A percentile compares a stretch with the other conserved stretches of the same genome.
Conservation (phyloP, 2,329 filamentous ascomycete genomes). For the Alternaria alternata region DNA sequence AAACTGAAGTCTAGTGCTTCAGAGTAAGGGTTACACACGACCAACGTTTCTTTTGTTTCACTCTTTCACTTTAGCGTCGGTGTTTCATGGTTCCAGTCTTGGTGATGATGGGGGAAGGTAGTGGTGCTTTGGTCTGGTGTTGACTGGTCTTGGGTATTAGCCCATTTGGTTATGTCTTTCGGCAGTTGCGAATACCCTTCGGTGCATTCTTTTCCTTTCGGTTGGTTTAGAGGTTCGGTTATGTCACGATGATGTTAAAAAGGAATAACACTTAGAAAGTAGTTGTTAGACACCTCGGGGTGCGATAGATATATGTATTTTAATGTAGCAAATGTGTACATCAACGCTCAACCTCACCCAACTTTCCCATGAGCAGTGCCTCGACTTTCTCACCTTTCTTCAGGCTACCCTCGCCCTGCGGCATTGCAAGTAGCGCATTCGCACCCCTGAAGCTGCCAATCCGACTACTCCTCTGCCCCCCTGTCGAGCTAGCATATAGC, state of each 20-base stretch:
- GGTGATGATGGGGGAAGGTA: background rate
- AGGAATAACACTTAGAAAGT: background rate
- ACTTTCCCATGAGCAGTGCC: slow-evolving; percentile 75
- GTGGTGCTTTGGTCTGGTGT: background rate
- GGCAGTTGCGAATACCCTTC: slow-evolving; percentile 2
- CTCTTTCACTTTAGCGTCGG: slow-evolving; percentile 10
- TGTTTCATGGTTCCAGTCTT: slow-evolving; percentile 6
- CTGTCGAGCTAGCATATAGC: slow-evolving; percentile 81
- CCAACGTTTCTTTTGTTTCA: slow-evolving; percentile 2
- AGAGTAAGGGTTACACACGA: background rate
- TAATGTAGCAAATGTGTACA: background rate
- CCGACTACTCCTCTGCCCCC: slow-evolving; percentile 85
- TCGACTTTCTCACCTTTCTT: slow-evolving; percentile 75
- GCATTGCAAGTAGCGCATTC: slow-evolving; percentile 84
- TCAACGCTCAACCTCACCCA: slow-evolving; percentile 14
- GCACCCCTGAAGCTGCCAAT: slow-evolving; percentile 89
- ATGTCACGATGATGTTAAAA: background rate
- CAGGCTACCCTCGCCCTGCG: slow-evolving; percentile 69
- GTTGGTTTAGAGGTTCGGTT: background rate
- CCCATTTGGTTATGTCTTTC: background rate
- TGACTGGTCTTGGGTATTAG: slow-evolving; percentile 1
- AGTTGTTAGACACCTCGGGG: background rate
- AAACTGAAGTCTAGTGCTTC: slow-evolving; percentile 5
- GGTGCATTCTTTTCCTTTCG: background rate
- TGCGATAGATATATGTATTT: slow-evolving; percentile 1